Conservation (phyloP, 1,139 yeast genomes). For the Geotrichum siamense region DNA sequence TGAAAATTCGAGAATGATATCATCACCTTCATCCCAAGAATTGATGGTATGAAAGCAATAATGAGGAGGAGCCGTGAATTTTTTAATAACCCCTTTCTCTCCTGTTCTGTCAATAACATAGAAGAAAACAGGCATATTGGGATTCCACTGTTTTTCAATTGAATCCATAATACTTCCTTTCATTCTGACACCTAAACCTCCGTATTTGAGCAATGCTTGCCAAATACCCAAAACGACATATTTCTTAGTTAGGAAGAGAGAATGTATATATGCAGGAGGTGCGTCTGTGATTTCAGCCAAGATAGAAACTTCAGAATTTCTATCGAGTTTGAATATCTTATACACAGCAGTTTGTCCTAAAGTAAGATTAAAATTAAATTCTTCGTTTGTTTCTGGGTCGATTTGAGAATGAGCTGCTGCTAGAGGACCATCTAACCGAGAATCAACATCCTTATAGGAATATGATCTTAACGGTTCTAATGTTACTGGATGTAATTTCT, state of each 20-base stretch:
- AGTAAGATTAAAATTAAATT: constrained; percentile 19
- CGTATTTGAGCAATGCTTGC: constrained; percentile 19
- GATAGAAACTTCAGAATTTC: constrained; percentile 9
- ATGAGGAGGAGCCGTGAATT: constrained; percentile 17
- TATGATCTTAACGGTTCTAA: constrained; percentile 18
- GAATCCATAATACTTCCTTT: constrained; percentile 18
- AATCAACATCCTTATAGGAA: constrained; percentile 15
- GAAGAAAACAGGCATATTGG: constrained; percentile 15
- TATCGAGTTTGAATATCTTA: constrained; percentile 17
- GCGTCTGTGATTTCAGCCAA: constrained; percentile 17
- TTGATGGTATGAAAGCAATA: constrained; percentile 20
- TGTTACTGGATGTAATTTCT: constrained; percentile 17
- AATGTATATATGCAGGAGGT: constrained; percentile 19
- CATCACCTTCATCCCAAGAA: constrained; percentile 21
- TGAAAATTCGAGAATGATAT: constrained; percentile 17
- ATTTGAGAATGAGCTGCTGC: constrained; percentile 21
- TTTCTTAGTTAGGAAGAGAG: constrained; percentile 19
- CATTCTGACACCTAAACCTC: constrained; percentile 15
- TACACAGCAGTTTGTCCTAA: constrained; percentile 17
- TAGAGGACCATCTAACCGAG: constrained; percentile 15
- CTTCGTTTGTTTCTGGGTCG: constrained; percentile 18
- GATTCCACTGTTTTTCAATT: constrained; percentile 18
- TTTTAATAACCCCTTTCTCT: constrained; percentile 12
- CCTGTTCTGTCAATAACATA: constrained; percentile 19
- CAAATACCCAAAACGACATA: constrained; percentile 20